Evolutionary conservation across 2,329 filamentous ascomycete genomes (phyloP).

Genomic region (Pseudonectria buxi): DNA sequence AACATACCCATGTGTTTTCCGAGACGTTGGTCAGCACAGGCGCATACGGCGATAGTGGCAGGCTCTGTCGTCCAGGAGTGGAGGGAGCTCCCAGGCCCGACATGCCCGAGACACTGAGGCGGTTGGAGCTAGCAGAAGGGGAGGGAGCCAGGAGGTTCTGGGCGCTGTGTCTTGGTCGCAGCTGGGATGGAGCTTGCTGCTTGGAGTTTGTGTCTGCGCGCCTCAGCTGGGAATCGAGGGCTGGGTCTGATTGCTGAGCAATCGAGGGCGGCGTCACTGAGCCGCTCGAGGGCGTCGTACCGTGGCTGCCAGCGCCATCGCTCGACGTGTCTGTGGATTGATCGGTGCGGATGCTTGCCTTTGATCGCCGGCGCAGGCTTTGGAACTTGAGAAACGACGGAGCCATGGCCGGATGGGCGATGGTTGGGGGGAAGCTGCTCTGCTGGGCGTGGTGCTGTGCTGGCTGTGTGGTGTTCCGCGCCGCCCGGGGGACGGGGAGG

Average conservation of each 20-base stretch:
- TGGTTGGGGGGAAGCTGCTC: not conserved
- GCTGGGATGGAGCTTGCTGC: constrained; percentile 1
- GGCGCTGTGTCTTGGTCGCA: constrained; percentile 11
- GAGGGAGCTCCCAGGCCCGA: constrained; percentile 52
- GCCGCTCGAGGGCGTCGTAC: constrained; percentile 58
- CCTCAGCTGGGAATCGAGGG: constrained; percentile 55
- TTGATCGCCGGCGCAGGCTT: constrained; percentile 70
- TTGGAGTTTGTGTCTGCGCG: constrained; percentile 23
- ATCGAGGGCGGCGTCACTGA: constrained; percentile 71
- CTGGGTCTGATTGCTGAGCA: constrained; percentile 57
- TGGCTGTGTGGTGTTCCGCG: too few relatives aligned
- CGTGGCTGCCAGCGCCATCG: constrained; percentile 50
- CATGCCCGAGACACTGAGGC: constrained; percentile 60
- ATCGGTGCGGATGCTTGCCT: constrained; percentile 63
- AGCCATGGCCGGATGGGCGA: constrained; percentile 37
- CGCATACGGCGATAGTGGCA: constrained; percentile 69
- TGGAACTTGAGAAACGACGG: constrained; percentile 62
- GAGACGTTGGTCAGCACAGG: constrained; percentile 72
- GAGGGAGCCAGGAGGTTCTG: constrained; percentile 25
- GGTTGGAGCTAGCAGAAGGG: constrained; percentile 40
- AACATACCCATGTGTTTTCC: constrained; percentile 77
- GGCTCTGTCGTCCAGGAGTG: constrained; percentile 46
- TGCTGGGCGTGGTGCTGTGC: too few relatives aligned
- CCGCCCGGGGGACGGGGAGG: not conserved
- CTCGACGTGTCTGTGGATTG: constrained; percentile 56